Evolutionary conservation across 1,284 basidiomycete species (phyloP).

Genomic region (Neonothopanus nambi): DNA sequence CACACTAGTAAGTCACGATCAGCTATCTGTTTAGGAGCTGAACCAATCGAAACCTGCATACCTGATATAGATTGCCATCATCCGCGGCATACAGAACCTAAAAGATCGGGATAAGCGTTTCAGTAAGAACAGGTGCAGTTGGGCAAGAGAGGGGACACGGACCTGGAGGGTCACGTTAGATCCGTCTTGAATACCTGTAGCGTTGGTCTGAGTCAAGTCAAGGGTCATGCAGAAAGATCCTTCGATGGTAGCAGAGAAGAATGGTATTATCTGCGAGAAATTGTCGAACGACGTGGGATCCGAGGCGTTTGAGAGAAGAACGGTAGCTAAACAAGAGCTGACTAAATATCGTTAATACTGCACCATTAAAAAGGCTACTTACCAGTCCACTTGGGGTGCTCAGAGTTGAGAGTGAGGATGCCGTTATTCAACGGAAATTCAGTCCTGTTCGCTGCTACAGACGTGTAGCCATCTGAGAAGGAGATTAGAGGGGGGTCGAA

Average conservation of each 20-base stretch:
- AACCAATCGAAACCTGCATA: slow-evolving; percentile 23
- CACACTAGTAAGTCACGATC: slow-evolving; percentile 45
- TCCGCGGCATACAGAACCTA: slow-evolving; percentile 60
- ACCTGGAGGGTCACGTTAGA: slow-evolving; percentile 63
- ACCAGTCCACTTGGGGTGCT: slow-evolving; percentile 61
- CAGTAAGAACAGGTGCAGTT: not conserved
- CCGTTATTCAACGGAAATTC: slow-evolving; percentile 62
- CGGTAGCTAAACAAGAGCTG: slow-evolving; percentile 42
- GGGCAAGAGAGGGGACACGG: not conserved
- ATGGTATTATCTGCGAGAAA: slow-evolving; percentile 58
- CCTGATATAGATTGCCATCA: slow-evolving; percentile 71
- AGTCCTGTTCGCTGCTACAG: slow-evolving; percentile 48
- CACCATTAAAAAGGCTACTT: slow-evolving; percentile 16
- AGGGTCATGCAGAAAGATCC: slow-evolving; percentile 65
- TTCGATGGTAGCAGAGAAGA: slow-evolving; percentile 51
- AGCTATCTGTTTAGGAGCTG: not conserved
- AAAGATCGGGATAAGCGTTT: too few relatives aligned
- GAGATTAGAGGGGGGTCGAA: not conserved
- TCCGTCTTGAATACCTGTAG: slow-evolving; percentile 49
- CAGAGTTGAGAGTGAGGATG: slow-evolving; percentile 57
- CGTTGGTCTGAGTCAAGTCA: slow-evolving; percentile 50
- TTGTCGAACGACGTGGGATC: slow-evolving; percentile 59
- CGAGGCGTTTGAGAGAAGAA: slow-evolving; percentile 53
- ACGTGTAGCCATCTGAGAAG: slow-evolving; percentile 50
- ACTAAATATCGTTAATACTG: not conserved